Percentiles rank a stretch among this genome's conserved stretches.
Evolutionary conservation across 2,329 filamentous ascomycete species (phyloP).

Genomic region (Colletotrichum cereale): DNA sequence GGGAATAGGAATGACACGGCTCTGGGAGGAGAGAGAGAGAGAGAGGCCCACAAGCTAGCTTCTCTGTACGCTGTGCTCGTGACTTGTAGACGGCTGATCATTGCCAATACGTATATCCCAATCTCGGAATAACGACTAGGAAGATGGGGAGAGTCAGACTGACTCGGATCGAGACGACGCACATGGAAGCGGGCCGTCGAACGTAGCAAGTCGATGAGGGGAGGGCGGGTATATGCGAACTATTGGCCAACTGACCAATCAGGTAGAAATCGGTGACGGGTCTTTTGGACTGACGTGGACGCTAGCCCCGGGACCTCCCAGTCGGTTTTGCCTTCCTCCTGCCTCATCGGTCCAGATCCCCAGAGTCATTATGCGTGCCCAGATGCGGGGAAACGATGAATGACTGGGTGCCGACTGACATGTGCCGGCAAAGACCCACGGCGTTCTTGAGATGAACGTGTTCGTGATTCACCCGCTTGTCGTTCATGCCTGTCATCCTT

Average conservation of each 20-base stretch:
- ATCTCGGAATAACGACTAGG: not conserved
- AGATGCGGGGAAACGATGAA: conserved; percentile 15
- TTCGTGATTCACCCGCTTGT: conserved; percentile 1
- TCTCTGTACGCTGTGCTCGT: not conserved
- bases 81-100: not conserved
- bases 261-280: conserved; percentile 12
- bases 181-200: not conserved
- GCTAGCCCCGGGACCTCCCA: not conserved
- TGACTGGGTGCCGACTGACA: not conserved
- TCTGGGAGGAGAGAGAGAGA: too few relatives aligned
- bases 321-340: not conserved
- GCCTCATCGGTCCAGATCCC: conserved; percentile 19
- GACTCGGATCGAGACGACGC: not conserved
- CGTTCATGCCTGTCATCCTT: not conserved
- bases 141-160: not conserved
- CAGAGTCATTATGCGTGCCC: conserved; percentile 8
- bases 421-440: not conserved
- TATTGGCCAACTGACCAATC: not conserved
- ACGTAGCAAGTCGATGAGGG: not conserved
- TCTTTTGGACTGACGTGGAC: not conserved
- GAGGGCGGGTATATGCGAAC: too few relatives aligned
- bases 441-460: not conserved
- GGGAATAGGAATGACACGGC: not conserved
- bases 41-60: not conserved
- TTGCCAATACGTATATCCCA: not conserved